These are phyloP conservation scores for Mallotus japonicus DNA, from an alignment of 441 rosid genomes.

Conservation along the genomic window DNA sequence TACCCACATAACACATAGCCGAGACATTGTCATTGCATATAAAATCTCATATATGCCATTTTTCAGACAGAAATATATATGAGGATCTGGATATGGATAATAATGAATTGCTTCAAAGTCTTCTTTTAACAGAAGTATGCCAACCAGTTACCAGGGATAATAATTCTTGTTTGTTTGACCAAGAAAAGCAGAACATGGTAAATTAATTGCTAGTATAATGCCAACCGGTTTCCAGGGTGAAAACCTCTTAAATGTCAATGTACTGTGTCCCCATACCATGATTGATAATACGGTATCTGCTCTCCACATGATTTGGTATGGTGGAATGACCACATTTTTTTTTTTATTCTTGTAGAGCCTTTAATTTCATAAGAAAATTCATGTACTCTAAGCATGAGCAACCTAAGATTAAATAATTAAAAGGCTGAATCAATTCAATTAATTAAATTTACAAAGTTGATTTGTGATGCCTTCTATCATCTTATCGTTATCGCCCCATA, in stretches of 20 bases:
- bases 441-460: too few species aligned
- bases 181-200: slow-evolving; percentile 1
- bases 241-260: background rate
- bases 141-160: background rate
- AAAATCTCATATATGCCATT: background rate
- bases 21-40: background rate
- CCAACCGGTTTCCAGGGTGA: background rate
- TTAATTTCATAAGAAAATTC: background rate
- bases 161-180: slow-evolving; percentile 9
- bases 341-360: background rate
- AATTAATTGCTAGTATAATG: background rate
- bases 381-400: background rate
- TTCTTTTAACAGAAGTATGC: background rate
- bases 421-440: too few species aligned
- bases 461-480: too few species aligned
- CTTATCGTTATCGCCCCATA: too few species aligned
- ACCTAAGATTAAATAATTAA: too few species aligned
- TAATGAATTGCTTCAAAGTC: background rate
- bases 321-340: background rate
- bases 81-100: background rate
- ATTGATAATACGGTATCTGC: background rate
- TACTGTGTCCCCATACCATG: background rate
- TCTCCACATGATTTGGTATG: background rate
- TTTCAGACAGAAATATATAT: background rate
- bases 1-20: too few species aligned